phyloP scores from a whole-genome alignment of 305 asterid genomes.

The Andrographis paniculata region DNA sequence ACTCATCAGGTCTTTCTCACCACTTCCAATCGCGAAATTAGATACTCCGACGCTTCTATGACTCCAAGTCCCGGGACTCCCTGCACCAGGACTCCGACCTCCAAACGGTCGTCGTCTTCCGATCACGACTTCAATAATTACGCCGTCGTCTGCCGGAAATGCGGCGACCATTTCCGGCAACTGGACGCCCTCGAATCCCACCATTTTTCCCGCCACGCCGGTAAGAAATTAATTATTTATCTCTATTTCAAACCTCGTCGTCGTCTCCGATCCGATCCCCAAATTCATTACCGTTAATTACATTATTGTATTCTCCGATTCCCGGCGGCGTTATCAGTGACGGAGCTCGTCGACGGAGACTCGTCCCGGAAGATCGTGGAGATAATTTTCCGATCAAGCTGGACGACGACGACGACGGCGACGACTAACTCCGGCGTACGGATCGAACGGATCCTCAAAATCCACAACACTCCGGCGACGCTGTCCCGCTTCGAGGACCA shows the following conservation, averaged over 20 bases:
- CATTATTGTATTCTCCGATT: not conserved
- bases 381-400: conserved; percentile 54
- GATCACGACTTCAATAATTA: conserved; percentile 16
- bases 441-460: conserved; percentile 47
- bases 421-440: conserved; percentile 39
- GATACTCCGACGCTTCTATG: no score
- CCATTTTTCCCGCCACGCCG: conserved; percentile 63
- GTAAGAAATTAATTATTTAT: conserved; percentile 17
- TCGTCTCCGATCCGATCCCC: no score
- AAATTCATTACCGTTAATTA: no score
- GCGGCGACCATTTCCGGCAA: conserved; percentile 54
- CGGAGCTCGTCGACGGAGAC: conserved; percentile 62
- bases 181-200: conserved; percentile 58
- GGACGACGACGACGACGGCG: conserved; percentile 21
- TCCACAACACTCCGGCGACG: conserved; percentile 50
- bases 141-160: conserved; percentile 30
- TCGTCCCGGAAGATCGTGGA: conserved; percentile 64
- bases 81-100: no score
- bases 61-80: no score
- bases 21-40: no score
- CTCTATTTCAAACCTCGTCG: no score
- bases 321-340: conserved; percentile 37
- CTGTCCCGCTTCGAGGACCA: conserved; percentile 55
- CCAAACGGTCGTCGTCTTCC: no score
- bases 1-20: conserved; percentile 47